phyloP scores from a whole-genome alignment of 106 monocot species.

The Phalaenopsis equestris region DNA sequence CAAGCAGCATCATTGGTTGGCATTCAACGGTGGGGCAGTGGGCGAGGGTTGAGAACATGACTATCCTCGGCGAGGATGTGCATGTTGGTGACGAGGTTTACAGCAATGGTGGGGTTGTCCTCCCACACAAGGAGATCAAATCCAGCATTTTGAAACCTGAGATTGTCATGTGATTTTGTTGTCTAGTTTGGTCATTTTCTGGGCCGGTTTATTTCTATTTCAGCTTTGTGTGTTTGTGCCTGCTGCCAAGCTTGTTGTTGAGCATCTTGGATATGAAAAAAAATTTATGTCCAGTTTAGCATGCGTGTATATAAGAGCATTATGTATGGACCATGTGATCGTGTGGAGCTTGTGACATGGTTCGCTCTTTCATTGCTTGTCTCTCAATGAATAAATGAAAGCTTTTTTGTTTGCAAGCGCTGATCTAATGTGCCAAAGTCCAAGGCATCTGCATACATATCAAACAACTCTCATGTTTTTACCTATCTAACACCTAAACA shows the following conservation, averaged over 20 bases:
- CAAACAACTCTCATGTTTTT: too few relatives aligned
- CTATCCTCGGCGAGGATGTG: constrained; percentile 68
- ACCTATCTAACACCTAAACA: too few relatives aligned
- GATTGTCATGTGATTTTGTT: constrained; percentile 31
- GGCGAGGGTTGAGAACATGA: constrained; percentile 77
- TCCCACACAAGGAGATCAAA: constrained; percentile 85
- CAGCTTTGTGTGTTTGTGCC: neutral
- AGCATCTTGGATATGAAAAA: neutral
- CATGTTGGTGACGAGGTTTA: constrained; percentile 71
- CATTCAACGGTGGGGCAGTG: constrained; percentile 68
- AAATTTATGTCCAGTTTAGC: neutral
- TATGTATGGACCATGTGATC: neutral
- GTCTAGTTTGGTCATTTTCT: neutral
- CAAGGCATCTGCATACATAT: too few relatives aligned
- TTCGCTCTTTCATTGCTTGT: neutral
- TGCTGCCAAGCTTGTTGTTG: neutral
- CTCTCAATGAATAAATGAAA: neutral
- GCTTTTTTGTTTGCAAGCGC: neutral
- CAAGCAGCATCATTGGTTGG: constrained; percentile 74
- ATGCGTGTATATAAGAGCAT: neutral
- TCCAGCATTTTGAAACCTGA: constrained; percentile 60
- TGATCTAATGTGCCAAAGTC: neutral
- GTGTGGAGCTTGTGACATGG: neutral
- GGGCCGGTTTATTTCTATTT: neutral
- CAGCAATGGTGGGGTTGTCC: constrained; percentile 67